Evolutionary conservation across 2,329 filamentous ascomycete genomes (phyloP), one percentile per base, ranked within the genome.

Genomic region (Penicillium sclerotiorum): DNA sequence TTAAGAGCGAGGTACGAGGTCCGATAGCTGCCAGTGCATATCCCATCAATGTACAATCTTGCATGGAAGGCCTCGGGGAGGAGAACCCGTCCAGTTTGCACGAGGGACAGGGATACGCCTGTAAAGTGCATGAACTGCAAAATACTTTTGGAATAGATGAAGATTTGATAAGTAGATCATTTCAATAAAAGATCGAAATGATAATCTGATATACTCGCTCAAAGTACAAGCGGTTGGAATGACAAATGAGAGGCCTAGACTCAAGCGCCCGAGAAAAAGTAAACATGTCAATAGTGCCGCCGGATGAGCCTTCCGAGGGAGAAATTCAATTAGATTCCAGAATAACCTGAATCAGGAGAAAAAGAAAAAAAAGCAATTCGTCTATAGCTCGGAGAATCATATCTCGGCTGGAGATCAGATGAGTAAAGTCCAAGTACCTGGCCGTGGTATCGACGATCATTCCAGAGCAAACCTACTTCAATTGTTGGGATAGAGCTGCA

Each of bases 271-370:
- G 37, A 5, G 17, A 42, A 39, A 39, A 40, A 50, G 43, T 38
- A 45, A 41, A 33, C 15, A 41, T 25, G 9, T 27, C 51, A 47
- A 39, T 50, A 47, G 30, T 30, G 25, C 37, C 15, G 22, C 32
- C 27, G 43, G 39, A 23, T 37, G 6, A 6, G 4, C 5, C 15
- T 32, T 44, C 41, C 41, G 30, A n/a, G n/a, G n/a, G n/a, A 28
- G 25, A 13, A 28, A 9, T 27, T 27, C 25, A 7, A 13, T 28
- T 9, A 28, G 25, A 27, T 27, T 28, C 25, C 25, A 28, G 25
- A 28, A 28, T 28, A 28, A n/a, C n/a, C n/a, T n/a, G n/a, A n/a
- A n/a, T n/a, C n/a, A n/a, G n/a, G n/a, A n/a, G n/a, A 11, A 12
- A 18, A 23, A 20, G 39, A 13, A 33, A 45, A 25, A 18, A 25